A percentile compares a stretch with the other conserved stretches of the same genome.
Conservation (phyloP, 495 filamentous ascomycete genomes). For the Daldinia vernicosa region DNA sequence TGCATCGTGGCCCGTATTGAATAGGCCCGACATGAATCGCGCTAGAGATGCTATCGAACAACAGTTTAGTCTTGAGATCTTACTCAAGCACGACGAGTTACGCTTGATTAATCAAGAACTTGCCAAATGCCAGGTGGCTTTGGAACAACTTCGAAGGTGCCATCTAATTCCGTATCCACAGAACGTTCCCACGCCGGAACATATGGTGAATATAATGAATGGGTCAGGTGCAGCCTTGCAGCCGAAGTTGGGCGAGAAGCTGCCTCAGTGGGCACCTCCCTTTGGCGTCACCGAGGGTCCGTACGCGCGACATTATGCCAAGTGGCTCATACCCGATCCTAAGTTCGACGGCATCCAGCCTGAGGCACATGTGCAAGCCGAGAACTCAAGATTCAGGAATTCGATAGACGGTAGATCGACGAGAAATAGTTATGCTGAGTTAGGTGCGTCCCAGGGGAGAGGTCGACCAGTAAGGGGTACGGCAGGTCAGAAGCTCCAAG, state of each 20-base stretch:
- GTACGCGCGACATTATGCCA: slow-evolving; percentile 91
- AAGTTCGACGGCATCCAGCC: slow-evolving; percentile 76
- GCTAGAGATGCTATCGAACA: slow-evolving; percentile 79
- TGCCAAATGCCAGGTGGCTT: slow-evolving; percentile 92
- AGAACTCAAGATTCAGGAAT: slow-evolving; percentile 50
- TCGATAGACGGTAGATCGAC: slow-evolving; percentile 76
- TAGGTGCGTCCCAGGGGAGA: slow-evolving; percentile 58
- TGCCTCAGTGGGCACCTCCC: slow-evolving; percentile 75
- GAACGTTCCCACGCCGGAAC: slow-evolving; percentile 65
- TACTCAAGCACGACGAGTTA: slow-evolving; percentile 93
- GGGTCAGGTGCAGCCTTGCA: slow-evolving; percentile 74
- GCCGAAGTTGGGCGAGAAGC: slow-evolving; percentile 63
- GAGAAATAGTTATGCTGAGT: slow-evolving; percentile 73
- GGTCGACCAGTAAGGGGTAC: slow-evolving; percentile 70
- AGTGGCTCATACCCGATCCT: slow-evolving; percentile 91
- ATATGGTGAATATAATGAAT: slow-evolving; percentile 70
- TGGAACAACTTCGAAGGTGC: slow-evolving; percentile 93
- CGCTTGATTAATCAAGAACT: slow-evolving; percentile 95
- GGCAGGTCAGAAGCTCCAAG: slow-evolving; percentile 69
- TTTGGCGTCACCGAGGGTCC: slow-evolving; percentile 92
- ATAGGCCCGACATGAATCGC: slow-evolving; percentile 45
- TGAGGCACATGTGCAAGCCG: slow-evolving; percentile 46
- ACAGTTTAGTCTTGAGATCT: slow-evolving; percentile 89
- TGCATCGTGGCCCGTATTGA: slow-evolving; percentile 21
- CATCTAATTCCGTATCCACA: slow-evolving; percentile 88